A percentile compares a stretch with the other conserved stretches of the same genome.
phyloP scores from a whole-genome alignment of 768 basidiomycete species.

The Lentinula sp. region DNA sequence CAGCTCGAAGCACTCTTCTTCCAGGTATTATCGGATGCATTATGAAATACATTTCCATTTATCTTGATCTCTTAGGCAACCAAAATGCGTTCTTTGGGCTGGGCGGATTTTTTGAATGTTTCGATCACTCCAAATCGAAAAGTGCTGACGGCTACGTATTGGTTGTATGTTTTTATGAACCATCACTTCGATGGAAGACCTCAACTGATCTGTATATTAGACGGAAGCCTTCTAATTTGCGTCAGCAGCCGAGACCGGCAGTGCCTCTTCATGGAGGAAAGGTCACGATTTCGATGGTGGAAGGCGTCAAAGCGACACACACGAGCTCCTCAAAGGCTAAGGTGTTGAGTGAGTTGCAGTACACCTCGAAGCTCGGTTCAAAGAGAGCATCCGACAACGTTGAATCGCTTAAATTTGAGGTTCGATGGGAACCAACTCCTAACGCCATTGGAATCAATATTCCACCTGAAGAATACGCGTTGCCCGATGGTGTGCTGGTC shows the following conservation, averaged over 20 bases:
- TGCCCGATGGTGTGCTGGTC: conserved; percentile 34
- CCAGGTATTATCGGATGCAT: conserved; percentile 35
- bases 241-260: conserved; percentile 16
- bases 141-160: conserved; percentile 72
- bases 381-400: conserved; percentile 66
- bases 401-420: conserved; percentile 61
- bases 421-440: conserved; percentile 72
- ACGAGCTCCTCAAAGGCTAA: conserved; percentile 44
- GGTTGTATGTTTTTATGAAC: conserved; percentile 54
- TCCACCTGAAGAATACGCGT: conserved; percentile 36
- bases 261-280: conserved; percentile 11
- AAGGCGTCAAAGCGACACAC: conserved; percentile 20
- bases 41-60: neutral
- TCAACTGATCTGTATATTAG: conserved; percentile 13
- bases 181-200: neutral
- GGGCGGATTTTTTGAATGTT: conserved; percentile 71
- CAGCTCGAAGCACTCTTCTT: conserved; percentile 87
- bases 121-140: conserved; percentile 66
- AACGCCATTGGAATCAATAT: conserved; percentile 59
- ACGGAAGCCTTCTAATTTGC: conserved; percentile 29
- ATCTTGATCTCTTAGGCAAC: conserved; percentile 41
- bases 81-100: conserved; percentile 79
- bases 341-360: conserved; percentile 57
- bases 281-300: conserved; percentile 17
- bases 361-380: conserved; percentile 51